Percentiles rank a stretch among this genome's conserved stretches.
phyloP scores from a whole-genome alignment of 2,329 filamentous ascomycete species.

The Verticillium nubilum region DNA sequence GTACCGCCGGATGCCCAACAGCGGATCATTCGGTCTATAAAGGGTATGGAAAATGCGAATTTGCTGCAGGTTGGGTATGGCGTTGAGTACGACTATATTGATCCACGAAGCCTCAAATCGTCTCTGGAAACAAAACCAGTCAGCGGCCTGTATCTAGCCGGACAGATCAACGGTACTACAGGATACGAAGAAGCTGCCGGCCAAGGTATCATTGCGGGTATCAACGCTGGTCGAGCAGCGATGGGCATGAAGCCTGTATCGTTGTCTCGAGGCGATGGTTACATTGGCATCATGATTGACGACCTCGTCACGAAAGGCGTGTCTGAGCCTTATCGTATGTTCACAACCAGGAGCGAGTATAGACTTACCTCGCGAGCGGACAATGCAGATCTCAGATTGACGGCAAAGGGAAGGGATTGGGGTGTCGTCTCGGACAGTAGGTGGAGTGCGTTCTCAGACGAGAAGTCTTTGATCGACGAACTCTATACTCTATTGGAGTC shows the following conservation, averaged over 20 bases:
- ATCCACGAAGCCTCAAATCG: conserved; percentile 80
- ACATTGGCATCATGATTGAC: conserved; percentile 98
- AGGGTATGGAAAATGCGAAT: conserved; percentile 78
- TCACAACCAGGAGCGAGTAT: conserved; percentile 92
- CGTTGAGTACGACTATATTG: conserved; percentile 98
- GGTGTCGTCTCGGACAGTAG: conserved; percentile 75
- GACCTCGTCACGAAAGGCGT: conserved; percentile 96
- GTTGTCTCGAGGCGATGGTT: conserved; percentile 79
- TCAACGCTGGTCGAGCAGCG: conserved; percentile 84
- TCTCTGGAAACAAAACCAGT: conserved; percentile 94
- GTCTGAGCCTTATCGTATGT: conserved; percentile 96
- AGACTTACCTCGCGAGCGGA: conserved; percentile 88
- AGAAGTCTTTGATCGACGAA: conserved; percentile 60
- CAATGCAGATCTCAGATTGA: conserved; percentile 87
- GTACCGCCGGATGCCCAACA: conserved; percentile 85
- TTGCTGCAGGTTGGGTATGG: conserved; percentile 97
- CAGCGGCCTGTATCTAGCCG: conserved; percentile 80
- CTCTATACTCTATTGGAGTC: conserved; percentile 56
- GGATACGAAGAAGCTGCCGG: conserved; percentile 97
- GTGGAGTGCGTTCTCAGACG: conserved; percentile 65
- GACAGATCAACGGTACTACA: conserved; percentile 97
- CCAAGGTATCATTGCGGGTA: conserved; percentile 86
- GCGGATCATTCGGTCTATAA: conserved; percentile 76
- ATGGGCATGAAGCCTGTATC: conserved; percentile 59
- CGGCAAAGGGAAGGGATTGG: conserved; percentile 66